A percentile compares a stretch with the other conserved stretches of the same genome.
Conservation (phyloP, 768 basidiomycete genomes). For the Mycena haematopus region DNA sequence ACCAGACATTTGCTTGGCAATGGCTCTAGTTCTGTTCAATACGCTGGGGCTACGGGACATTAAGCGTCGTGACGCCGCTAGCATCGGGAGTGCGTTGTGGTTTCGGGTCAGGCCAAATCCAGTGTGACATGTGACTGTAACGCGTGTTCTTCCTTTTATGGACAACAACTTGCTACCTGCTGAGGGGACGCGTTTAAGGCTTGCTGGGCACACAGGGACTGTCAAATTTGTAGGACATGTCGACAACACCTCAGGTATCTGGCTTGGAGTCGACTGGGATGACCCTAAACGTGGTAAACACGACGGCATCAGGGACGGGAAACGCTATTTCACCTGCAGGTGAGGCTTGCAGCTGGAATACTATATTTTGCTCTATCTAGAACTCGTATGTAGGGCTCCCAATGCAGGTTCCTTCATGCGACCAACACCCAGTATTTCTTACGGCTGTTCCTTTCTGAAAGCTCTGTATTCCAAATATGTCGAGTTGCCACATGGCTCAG, state of each 20-base stretch:
- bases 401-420: constrained; percentile 84
- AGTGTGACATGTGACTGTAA: neutral
- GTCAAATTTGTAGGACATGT: constrained; percentile 74
- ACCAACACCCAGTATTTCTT: constrained; percentile 60
- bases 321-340: constrained; percentile 81
- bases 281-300: constrained; percentile 86
- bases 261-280: constrained; percentile 99
- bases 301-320: constrained; percentile 79
- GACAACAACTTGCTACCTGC: constrained; percentile 39
- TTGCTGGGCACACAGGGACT: constrained; percentile 66
- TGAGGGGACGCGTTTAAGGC: constrained; percentile 61
- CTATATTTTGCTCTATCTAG: neutral
- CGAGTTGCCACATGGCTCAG: constrained; percentile 60
- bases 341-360: constrained; percentile 43
- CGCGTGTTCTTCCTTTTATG: constrained; percentile 26
- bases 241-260: constrained; percentile 65
- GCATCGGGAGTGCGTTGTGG: constrained; percentile 37
- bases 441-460: constrained; percentile 74
- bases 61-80: constrained; percentile 36
- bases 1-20: constrained; percentile 51
- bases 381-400: constrained; percentile 50
- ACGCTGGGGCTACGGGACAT: constrained; percentile 51
- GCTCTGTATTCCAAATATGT: constrained; percentile 83
- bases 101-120: no score
- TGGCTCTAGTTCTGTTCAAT: constrained; percentile 50